These are phyloP conservation scores for Acer yangbiense DNA, from an alignment of 345 rosid species.

Conservation along the genomic window DNA sequence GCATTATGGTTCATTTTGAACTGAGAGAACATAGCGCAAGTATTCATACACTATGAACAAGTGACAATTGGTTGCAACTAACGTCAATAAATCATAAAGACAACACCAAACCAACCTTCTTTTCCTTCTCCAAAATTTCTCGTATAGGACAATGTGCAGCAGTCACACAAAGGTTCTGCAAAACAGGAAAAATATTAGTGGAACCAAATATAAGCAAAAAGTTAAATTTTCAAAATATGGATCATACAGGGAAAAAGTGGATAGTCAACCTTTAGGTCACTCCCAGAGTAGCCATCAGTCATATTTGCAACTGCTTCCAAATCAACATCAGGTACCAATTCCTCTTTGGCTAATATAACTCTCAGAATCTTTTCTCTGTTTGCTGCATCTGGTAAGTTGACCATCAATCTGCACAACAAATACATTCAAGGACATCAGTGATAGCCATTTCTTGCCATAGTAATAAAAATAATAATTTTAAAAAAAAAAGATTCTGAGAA, in stretches of 20 bases:
- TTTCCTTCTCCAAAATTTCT: conserved; percentile 91
- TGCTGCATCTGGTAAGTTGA: conserved; percentile 82
- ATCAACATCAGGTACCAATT: conserved; percentile 67
- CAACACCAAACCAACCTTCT: conserved; percentile 65
- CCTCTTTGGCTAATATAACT: conserved; percentile 90
- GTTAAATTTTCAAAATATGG: conserved; percentile 7
- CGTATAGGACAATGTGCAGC: conserved; percentile 98
- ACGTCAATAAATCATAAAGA: neutral
- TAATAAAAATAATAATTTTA: too few species aligned
- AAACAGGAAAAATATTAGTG: neutral
- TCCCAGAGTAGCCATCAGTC: conserved; percentile 98
- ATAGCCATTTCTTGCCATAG: neutral
- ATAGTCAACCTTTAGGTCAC: conserved; percentile 82
- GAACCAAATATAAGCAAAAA: neutral
- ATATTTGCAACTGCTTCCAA: conserved; percentile 82
- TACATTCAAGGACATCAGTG: neutral
- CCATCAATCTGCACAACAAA: conserved; percentile 78
- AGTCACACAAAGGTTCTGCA: conserved; percentile 89
- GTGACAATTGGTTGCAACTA: neutral
- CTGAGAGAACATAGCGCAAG: neutral
- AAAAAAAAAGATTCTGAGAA: neutral
- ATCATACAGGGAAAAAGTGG: neutral
- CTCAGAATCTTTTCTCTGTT: conserved; percentile 82
- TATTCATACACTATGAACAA: conserved; percentile 1
- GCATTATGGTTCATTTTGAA: neutral